Base-by-base conservation (phyloP, 495 filamentous ascomycete genomes). In the Astrocystis sublimbata region DNA sequence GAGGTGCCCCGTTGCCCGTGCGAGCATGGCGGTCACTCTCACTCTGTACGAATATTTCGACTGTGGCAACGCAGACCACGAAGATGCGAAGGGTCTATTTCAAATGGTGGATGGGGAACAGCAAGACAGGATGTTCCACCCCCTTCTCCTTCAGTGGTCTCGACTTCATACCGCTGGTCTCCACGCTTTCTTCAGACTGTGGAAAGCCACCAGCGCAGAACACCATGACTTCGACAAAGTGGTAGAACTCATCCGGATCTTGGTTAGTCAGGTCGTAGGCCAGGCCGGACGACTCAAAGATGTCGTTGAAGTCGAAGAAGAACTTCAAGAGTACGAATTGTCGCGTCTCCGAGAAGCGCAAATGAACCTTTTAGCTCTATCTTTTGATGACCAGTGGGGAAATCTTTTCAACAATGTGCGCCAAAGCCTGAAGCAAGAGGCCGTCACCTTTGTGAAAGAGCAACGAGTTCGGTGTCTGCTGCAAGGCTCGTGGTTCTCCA, bases 1-100 rank as follows among this genome's bases (percentile, higher is more conserved):
- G 64, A 83, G 93, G 53, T 97, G 93, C 77, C 94, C 96, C 1
- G 83, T 99, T 64, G 91, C 96, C 5, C 82, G 90, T 64, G 90
- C 92, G 8, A 96, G 92, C 58, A 78, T 99, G 62, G 89, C 92
- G 0, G 88, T 97, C 24, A 98, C 93, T 3, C 82, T 85, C 28
- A 90, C 96, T 13, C 76, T 99, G 13, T 97, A 94, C 73, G 92
- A 98, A 62, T 92, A 96, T 78, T 99, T 99, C 64, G 91, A 96
- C 61, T 89, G 97, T 31, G 91, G 94, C 62, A 93, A 91, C 68
- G 88, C 90, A 2, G 92, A 94, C 54, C 76, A 89, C 60, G 90
- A 93, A 62, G 93, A 96, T 65, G 78, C 84, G 5, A 90, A 92
- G 71, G 86, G 81, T 10, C 15, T 56, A n/a, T 94, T 93, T 63